Evolutionary conservation across 139 green algal genomes (phyloP), one percentile per base, ranked within the genome.

Genomic region (Volvox reticuliferus): DNA sequence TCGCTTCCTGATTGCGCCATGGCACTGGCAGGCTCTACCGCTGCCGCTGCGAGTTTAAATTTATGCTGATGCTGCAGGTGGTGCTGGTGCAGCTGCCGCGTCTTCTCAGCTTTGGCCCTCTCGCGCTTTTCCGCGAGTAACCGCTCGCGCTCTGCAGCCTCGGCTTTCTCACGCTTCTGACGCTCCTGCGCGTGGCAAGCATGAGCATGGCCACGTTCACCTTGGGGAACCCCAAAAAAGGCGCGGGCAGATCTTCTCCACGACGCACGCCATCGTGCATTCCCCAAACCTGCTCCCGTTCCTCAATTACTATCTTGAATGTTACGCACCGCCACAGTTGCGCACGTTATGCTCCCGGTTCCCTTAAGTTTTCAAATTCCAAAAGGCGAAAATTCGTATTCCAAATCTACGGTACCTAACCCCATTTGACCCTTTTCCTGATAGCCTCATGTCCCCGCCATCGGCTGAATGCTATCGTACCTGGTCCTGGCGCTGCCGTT

Each of bases 101-200:
- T 33, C 36, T 89, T 92, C n/a, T 82, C 79, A 9, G 79, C 77
- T 68, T 91, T 93, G 67, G 79, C 79, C 61, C 75, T 76, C 32
- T 93, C 91, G 3, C 91, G 91, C 86, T 93, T 93, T 82, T 96
- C 92, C 0, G 94, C 93, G 26, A 92, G 85, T 17, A 86, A 80
- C 1, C 93, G 88, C 76, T 95, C 94, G 0, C 92, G 88, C 80
- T 96, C 93, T 0, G 89, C 94, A 3, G 91, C 83, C 65, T 94
- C 93, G 32, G 90, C 92, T 32, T 92, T 91, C 65, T 95, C 89
- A 0, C 86, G 82, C 32, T 91, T 87, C 80, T 93, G 87, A 24
- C 92, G 91, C 84, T 96, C 94, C 78, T 94, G 90, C 30, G 44
- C 30, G 65, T 28, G 65, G 21, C 65, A 73, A 24, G 12, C 65